Percentiles rank a stretch among this genome's conserved stretches.
phyloP scores from a whole-genome alignment of 257 asterid genomes.

The Ilex aquifolium region DNA sequence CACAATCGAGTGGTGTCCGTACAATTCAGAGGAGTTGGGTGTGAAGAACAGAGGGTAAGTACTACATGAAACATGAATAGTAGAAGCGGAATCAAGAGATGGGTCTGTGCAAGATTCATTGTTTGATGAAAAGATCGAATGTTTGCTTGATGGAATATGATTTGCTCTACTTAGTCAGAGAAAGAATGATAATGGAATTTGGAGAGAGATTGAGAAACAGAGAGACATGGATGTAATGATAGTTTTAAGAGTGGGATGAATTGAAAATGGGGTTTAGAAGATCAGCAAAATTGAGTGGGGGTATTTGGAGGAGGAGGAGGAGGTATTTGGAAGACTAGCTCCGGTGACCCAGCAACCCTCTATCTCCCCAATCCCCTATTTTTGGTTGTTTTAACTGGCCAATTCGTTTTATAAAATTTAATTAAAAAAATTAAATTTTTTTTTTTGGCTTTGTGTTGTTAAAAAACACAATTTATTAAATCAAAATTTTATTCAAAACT shows the following conservation, averaged over 20 bases:
- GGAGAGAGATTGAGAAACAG: slow-evolving; percentile 14
- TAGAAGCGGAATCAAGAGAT: slow-evolving; percentile 31
- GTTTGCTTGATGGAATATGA: slow-evolving; percentile 11
- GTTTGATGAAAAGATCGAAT: slow-evolving; percentile 19
- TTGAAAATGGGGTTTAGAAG: slow-evolving; percentile 5
- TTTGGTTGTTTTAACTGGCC: no score
- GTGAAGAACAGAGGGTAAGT: slow-evolving; percentile 22
- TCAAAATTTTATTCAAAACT: no score
- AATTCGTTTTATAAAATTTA: no score
- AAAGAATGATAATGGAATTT: background rate
- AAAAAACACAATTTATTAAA: no score
- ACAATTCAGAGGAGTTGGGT: slow-evolving; percentile 62
- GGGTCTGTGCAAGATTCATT: slow-evolving; percentile 35
- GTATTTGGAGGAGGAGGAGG: slow-evolving; percentile 12
- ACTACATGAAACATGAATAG: slow-evolving; percentile 11
- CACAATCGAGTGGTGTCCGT: slow-evolving; percentile 75
- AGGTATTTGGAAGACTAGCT: no score
- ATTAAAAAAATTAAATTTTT: no score
- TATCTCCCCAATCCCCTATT: no score
- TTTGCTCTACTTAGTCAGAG: background rate
- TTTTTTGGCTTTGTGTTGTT: no score
- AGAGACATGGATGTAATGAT: no score
- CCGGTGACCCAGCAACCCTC: no score
- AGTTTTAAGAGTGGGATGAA: background rate
- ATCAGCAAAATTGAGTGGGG: slow-evolving; percentile 6